Percentiles rank a stretch among this genome's conserved stretches.
Evolutionary conservation across 768 basidiomycete species (phyloP).

Genomic region (Leccinum variicolor): DNA sequence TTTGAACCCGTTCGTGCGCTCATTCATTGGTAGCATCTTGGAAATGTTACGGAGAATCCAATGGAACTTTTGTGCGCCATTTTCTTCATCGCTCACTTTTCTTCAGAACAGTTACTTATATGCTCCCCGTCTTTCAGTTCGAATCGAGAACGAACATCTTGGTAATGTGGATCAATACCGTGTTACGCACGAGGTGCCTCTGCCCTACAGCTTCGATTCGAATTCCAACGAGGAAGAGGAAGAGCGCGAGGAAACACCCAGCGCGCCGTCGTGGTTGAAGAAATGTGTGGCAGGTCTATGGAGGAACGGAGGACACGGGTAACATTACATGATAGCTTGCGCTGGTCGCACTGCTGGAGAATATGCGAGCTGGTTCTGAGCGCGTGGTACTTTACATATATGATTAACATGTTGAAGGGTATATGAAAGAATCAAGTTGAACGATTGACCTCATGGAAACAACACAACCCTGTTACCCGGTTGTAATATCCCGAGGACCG

Average conservation of each 20-base stretch:
- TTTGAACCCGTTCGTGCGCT: slow-evolving; percentile 54
- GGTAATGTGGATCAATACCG: slow-evolving; percentile 96
- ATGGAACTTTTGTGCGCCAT: slow-evolving; percentile 83
- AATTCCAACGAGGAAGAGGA: slow-evolving; percentile 47
- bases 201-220: slow-evolving; percentile 61
- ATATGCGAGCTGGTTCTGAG: background rate
- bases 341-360: background rate
- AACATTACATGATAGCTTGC: background rate
- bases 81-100: background rate
- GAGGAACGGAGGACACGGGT: slow-evolving; percentile 3
- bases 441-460: background rate
- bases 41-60: slow-evolving; percentile 81
- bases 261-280: background rate
- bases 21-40: slow-evolving; percentile 64
- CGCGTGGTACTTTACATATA: background rate
- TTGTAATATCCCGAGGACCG: background rate
- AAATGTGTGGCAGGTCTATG: background rate
- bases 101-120: background rate
- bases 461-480: background rate
- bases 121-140: slow-evolving; percentile 40
- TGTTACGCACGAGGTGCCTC: slow-evolving; percentile 79
- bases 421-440: background rate
- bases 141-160: slow-evolving; percentile 86
- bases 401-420: background rate
- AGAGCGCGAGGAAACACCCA: slow-evolving; percentile 34